Evolutionary conservation across 2,329 filamentous ascomycete genomes (phyloP).

Genomic region (Neonectria ditissima): DNA sequence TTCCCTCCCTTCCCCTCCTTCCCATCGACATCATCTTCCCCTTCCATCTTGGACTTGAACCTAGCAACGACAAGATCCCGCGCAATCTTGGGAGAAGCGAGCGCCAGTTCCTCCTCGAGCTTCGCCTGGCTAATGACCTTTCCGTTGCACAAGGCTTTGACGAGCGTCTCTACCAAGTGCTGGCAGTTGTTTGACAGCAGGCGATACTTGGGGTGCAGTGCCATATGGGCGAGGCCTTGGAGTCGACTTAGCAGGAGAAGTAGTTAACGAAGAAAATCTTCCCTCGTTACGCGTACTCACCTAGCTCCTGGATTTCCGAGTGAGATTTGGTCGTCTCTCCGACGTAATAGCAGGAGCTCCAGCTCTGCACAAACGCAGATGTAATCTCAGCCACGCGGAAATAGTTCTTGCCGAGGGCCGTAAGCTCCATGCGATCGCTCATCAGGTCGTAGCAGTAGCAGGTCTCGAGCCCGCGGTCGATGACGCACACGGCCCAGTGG

Average conservation of each 20-base stretch:
- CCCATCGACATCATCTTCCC: constrained; percentile 1
- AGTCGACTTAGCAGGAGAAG: not conserved
- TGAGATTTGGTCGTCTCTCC: constrained; percentile 45
- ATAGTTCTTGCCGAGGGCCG: constrained; percentile 40
- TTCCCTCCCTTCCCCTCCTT: constrained; percentile 10
- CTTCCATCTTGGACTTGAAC: constrained; percentile 36
- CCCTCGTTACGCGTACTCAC: constrained; percentile 4
- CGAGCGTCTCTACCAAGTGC: constrained; percentile 39
- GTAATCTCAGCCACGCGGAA: constrained; percentile 38
- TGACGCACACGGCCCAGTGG: constrained; percentile 43
- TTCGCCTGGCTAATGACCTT: constrained; percentile 43
- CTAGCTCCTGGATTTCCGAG: constrained; percentile 37
- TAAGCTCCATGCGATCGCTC: constrained; percentile 42
- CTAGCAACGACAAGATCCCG: constrained; percentile 38
- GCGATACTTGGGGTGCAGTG: constrained; percentile 31
- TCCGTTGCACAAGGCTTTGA: constrained; percentile 44
- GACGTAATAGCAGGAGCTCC: constrained; percentile 44
- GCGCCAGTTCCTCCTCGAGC: constrained; percentile 37
- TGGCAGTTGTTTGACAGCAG: constrained; percentile 43
- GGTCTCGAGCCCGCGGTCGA: constrained; percentile 35
- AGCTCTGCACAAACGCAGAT: constrained; percentile 38
- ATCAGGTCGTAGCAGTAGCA: constrained; percentile 44
- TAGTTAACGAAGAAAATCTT: fast-evolving
- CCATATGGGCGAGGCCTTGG: constrained; percentile 34
- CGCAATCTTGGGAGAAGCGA: constrained; percentile 39